Base-by-base conservation (phyloP, 176 grass and related monocot genomes). In the Carex parvula region DNA sequence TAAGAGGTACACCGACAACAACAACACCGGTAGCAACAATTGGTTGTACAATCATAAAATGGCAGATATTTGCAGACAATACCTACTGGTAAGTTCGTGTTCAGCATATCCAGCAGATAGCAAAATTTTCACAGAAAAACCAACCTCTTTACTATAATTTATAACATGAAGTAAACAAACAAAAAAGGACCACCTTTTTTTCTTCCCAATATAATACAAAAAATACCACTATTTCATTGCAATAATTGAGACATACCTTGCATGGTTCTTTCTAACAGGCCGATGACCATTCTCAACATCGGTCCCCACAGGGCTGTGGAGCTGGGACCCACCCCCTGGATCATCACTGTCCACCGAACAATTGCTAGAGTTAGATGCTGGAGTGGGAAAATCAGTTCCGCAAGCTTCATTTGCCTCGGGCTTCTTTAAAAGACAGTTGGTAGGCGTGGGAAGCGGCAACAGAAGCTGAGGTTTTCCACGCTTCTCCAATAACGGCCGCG, bases 271-370 rank as follows among this genome's bases (percentile, higher is more conserved):
- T 8, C 32, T 79, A 69, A 76, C 55, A 83, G 85, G 72, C 87
- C 79, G 48, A 89, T 81, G 81, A 3, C 60, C 86, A 87, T 79
- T 92, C 82, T 94, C 90, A 86, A 85, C 50, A 64, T 90, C 96
- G 81, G 91, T 90, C 81, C 91, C 93, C 22, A 67, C 89, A 84
- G 88, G 96, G 24, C 83, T 92, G 32, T 91, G 93, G 91, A 93
- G 91, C 67, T 89, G 89, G 79, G 85, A 93, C 73, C 92, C 91
- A 67, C 65, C 91, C 85, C 62, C 81, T 5, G 70, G 91, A 20
- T 99, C 93, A 89, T 99, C 91, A 55, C 91, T 99, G 70, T 95
- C 91, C 64, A 89, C 84, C 55, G 93, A 99, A 84, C 93, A 93
- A 79, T 90, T 95, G 89, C 96, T 99, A 54, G 96, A 99, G 85